These are phyloP conservation scores for Rhynchospora tenuis DNA, from an alignment of 176 grass and related monocot species.

Conservation along the genomic window DNA sequence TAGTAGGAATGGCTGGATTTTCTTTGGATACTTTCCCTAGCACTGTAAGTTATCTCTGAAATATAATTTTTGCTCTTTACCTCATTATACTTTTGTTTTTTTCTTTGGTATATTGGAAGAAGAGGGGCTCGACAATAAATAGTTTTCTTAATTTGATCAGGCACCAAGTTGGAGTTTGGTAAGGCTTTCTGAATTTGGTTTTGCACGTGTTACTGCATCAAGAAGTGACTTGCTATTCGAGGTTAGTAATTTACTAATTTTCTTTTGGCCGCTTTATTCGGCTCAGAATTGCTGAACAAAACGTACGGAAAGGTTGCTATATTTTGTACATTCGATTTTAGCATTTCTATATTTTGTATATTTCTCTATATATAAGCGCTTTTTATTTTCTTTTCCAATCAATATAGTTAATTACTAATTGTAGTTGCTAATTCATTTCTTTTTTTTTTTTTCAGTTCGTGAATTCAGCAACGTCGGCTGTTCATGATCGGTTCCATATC, in stretches of 20 bases:
- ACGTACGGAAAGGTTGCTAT: not conserved
- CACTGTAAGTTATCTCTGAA: not conserved
- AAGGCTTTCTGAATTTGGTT: constrained; percentile 60
- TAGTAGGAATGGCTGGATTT: constrained; percentile 61
- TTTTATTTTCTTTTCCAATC: no score
- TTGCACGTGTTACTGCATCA: constrained; percentile 44
- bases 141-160: constrained; percentile 24
- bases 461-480: constrained; percentile 35
- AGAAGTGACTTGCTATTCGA: constrained; percentile 40
- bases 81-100: not conserved
- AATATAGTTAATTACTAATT: not conserved
- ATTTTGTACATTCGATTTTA: not conserved
- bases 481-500: constrained; percentile 52
- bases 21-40: constrained; percentile 41
- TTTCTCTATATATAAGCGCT: no score
- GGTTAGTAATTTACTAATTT: not conserved
- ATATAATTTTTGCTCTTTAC: constrained; percentile 4
- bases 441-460: constrained; percentile 45
- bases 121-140: not conserved
- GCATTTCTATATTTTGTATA: no score
- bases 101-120: not conserved
- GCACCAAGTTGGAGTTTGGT: constrained; percentile 39
- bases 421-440: not conserved
- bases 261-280: no score
- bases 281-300: not conserved